Percentiles rank a stretch among this genome's conserved stretches.
Evolutionary conservation across 345 rosid genomes (phyloP).

Genomic region (Syzygium aqueum): DNA sequence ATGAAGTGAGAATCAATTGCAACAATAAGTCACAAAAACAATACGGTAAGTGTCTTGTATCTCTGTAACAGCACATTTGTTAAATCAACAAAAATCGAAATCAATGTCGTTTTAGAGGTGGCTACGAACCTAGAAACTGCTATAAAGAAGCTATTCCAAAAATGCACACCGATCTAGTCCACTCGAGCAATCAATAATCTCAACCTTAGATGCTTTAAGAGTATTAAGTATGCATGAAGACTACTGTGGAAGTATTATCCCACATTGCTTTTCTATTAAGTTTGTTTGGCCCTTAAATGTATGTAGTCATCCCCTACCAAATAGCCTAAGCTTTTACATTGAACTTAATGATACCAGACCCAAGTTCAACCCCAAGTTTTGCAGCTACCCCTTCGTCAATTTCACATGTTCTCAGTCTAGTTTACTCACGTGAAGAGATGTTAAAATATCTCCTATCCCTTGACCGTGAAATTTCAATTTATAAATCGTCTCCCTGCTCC

Average conservation of each 20-base stretch:
- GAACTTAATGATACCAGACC: not conserved
- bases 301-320: not conserved
- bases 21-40: not conserved
- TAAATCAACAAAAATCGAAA: not conserved
- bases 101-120: not conserved
- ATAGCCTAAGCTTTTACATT: not conserved
- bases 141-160: not conserved
- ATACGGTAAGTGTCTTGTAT: not conserved
- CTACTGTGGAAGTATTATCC: not conserved
- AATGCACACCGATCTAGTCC: not conserved
- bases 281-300: not conserved
- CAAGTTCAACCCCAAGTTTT: not conserved
- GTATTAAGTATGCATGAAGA: not conserved
- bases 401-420: not conserved
- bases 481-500: not conserved
- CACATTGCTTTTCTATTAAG: not conserved
- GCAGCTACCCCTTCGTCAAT: not conserved
- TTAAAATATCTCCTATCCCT: not conserved
- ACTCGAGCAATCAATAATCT: not conserved
- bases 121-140: not conserved
- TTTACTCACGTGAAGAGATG: not conserved
- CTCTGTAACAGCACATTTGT: not conserved
- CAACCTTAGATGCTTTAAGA: not conserved
- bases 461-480: not conserved
- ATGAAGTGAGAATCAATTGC: not conserved